Conservation (phyloP, 177 flowering plant genomes). For the Telopea speciosissima region DNA sequence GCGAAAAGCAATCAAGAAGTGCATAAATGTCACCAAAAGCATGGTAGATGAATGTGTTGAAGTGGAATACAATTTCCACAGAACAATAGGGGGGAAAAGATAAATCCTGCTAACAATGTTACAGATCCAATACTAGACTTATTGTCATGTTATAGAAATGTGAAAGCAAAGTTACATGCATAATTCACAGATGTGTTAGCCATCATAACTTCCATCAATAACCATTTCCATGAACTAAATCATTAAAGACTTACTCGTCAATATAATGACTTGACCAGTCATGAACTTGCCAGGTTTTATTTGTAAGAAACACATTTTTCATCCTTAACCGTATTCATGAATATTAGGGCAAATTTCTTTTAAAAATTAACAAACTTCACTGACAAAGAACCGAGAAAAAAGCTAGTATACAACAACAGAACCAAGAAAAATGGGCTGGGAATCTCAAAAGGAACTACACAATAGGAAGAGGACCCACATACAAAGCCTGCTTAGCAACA, state of each 20-base stretch:
- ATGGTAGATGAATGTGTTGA: not conserved
- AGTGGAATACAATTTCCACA: not conserved
- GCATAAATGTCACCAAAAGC: not conserved
- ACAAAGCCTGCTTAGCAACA: too few relatives aligned
- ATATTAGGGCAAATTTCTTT: too few relatives aligned
- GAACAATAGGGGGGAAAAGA: not conserved
- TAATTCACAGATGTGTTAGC: not conserved
- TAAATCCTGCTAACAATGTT: not conserved
- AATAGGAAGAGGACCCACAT: too few relatives aligned
- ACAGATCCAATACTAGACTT: not conserved
- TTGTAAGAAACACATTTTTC: not conserved
- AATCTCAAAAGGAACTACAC: too few relatives aligned
- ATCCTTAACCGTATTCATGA: too few relatives aligned
- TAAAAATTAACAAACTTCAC: too few relatives aligned
- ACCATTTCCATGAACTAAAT: not conserved
- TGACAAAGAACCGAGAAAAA: too few relatives aligned
- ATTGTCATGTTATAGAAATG: not conserved
- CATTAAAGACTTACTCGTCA: not conserved
- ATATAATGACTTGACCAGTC: too few relatives aligned
- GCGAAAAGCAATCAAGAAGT: conserved; percentile 7
- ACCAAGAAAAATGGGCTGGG: too few relatives aligned
- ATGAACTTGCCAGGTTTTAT: not conserved
- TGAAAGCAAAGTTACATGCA: not conserved
- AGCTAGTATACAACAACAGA: too few relatives aligned
- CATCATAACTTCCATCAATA: not conserved